Evolutionary conservation across 768 basidiomycete genomes (phyloP).

Genomic region (Kwoniella mangroviensis): DNA sequence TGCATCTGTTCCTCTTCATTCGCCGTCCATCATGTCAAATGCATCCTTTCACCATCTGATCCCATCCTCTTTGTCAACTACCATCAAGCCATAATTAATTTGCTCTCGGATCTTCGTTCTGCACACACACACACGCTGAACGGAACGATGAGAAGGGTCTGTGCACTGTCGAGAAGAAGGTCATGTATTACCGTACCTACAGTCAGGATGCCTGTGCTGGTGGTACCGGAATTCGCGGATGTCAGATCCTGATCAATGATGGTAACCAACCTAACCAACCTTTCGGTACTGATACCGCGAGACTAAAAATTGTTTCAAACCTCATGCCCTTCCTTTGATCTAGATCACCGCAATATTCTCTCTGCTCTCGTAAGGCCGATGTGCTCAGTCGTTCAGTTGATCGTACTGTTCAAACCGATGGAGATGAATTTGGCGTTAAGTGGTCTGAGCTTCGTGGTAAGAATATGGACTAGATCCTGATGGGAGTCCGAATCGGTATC

Average conservation of each 20-base stretch:
- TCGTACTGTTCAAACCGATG: neutral
- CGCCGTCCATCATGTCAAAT: neutral
- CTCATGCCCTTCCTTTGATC: neutral
- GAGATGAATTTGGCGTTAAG: neutral
- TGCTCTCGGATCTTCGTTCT: neutral
- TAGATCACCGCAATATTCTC: neutral
- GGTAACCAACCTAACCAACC: neutral
- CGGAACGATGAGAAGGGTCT: neutral
- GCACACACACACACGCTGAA: neutral
- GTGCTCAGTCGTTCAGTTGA: neutral
- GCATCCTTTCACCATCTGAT: neutral
- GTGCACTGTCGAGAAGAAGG: no score
- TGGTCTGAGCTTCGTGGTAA: neutral
- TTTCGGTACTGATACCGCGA: neutral
- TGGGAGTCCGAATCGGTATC: neutral
- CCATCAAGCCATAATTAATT: slow-evolving; percentile 8
- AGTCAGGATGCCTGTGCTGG: no score
- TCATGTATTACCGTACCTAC: no score
- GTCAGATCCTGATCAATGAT: neutral
- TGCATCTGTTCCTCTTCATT: no score
- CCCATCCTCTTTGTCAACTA: neutral
- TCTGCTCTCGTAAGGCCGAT: neutral
- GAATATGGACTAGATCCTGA: slow-evolving; percentile 2
- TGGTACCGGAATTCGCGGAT: neutral
- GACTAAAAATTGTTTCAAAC: neutral